Percentiles rank a stretch among this genome's conserved stretches.
Evolutionary conservation across 495 filamentous ascomycete species (phyloP).

Genomic region (Astrothelium subdiscretum): DNA sequence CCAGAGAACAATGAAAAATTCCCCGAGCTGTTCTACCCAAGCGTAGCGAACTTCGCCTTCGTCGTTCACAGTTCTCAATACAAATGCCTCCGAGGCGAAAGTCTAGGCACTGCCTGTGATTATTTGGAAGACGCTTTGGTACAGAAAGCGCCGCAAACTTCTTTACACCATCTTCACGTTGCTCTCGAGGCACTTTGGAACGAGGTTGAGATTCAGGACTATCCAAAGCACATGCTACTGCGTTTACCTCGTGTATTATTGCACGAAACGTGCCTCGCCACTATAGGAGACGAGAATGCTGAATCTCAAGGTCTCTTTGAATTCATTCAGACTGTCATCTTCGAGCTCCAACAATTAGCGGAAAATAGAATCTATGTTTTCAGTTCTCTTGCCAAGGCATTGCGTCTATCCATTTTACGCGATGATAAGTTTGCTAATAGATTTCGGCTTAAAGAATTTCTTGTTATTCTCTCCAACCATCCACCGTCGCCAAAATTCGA

Average conservation of each 20-base stretch:
- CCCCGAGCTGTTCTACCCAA: not conserved
- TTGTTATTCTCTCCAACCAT: constrained; percentile 20
- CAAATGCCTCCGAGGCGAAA: not conserved
- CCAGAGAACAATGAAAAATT: not conserved
- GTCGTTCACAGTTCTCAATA: not conserved
- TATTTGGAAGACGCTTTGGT: not conserved
- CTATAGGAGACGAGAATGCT: not conserved
- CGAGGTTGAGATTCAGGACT: constrained; percentile 30
- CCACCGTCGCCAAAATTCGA: constrained; percentile 26
- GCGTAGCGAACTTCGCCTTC: not conserved
- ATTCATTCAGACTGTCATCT: constrained; percentile 5
- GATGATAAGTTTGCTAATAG: constrained; percentile 8
- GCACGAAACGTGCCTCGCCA: constrained; percentile 13
- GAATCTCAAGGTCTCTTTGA: not conserved
- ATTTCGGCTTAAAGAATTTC: constrained; percentile 19
- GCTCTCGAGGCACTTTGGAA: constrained; percentile 26
- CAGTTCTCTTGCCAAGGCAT: constrained; percentile 15
- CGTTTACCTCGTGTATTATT: constrained; percentile 19
- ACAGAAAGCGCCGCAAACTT: not conserved
- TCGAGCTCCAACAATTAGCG: constrained; percentile 15
- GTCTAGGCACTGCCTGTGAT: not conserved
- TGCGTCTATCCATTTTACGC: constrained; percentile 16
- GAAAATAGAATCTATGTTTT: constrained; percentile 22
- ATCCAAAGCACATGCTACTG: constrained; percentile 20
- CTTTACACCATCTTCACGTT: not conserved